A percentile compares a stretch with the other conserved stretches of the same genome.
phyloP scores from a whole-genome alignment of 2,329 filamentous ascomycete species.

The Trichoderma breve region DNA sequence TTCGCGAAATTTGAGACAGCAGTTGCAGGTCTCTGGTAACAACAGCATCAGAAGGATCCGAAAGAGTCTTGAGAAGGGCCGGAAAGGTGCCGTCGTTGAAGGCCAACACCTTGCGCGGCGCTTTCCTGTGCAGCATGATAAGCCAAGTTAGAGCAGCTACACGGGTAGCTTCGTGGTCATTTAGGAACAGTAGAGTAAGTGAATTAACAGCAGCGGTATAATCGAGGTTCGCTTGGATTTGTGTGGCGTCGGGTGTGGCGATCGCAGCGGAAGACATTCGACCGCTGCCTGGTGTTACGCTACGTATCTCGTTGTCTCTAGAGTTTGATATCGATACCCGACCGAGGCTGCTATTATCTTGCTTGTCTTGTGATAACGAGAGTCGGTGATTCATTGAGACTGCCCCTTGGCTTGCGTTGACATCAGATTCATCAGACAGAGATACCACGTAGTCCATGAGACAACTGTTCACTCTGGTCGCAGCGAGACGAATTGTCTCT shows the following conservation, averaged over 20 bases:
- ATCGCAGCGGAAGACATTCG: conserved; percentile 45
- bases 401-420: conserved; percentile 24
- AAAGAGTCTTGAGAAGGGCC: conserved; percentile 90
- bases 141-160: conserved; percentile 94
- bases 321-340: conserved; percentile 53
- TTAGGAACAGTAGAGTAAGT: conserved; percentile 87
- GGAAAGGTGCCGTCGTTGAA: conserved; percentile 98
- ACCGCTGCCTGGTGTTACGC: conserved; percentile 51
- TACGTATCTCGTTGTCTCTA: conserved; percentile 52
- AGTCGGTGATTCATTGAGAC: conserved; percentile 40
- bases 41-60: conserved; percentile 90
- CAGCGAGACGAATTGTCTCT: conserved; percentile 83
- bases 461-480: conserved; percentile 83
- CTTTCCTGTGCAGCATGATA: conserved; percentile 96
- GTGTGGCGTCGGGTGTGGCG: conserved; percentile 40
- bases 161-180: conserved; percentile 93
- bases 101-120: conserved; percentile 85
- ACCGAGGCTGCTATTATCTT: conserved; percentile 48
- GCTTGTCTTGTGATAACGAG: conserved; percentile 44
- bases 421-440: conserved; percentile 66
- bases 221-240: conserved; percentile 72
- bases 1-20: conserved; percentile 91
- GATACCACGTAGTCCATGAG: conserved; percentile 94
- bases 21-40: conserved; percentile 93
- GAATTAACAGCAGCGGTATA: conserved; percentile 94